phyloP scores from a whole-genome alignment of 805 yeast species.

The Metschnikowia koreensis region DNA sequence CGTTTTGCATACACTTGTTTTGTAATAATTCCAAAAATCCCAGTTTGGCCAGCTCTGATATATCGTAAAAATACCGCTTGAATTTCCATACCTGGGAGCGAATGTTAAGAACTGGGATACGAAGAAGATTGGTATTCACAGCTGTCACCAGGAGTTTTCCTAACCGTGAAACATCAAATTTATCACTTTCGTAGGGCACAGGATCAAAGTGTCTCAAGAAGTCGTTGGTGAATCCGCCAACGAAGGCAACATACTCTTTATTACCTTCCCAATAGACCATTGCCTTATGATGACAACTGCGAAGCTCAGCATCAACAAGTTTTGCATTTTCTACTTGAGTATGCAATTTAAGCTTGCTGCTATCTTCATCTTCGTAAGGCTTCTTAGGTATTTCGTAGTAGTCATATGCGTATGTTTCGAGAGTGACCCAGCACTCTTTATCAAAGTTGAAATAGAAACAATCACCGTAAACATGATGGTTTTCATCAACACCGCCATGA shows the following conservation, averaged over 20 bases:
- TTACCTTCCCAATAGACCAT: constrained; percentile 32
- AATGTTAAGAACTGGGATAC: constrained; percentile 37
- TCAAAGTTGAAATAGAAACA: constrained; percentile 33
- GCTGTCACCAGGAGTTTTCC: constrained; percentile 29
- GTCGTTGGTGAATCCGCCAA: constrained; percentile 42
- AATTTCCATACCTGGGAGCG: constrained; percentile 43
- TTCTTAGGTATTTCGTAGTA: constrained; percentile 28
- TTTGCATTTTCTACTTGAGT: constrained; percentile 27
- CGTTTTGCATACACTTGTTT: constrained; percentile 22
- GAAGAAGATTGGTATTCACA: constrained; percentile 27
- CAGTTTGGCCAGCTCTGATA: constrained; percentile 20
- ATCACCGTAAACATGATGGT: constrained; percentile 30
- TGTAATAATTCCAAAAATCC: constrained; percentile 24
- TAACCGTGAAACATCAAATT: constrained; percentile 35
- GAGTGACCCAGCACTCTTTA: constrained; percentile 34
- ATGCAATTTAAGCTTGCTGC: constrained; percentile 21
- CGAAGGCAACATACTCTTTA: constrained; percentile 33
- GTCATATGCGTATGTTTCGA: constrained; percentile 35
- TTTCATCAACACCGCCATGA: constrained; percentile 42
- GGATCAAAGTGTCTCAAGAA: constrained; percentile 33
- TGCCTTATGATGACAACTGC: constrained; percentile 43
- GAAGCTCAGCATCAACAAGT: constrained; percentile 38
- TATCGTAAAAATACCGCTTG: constrained; percentile 32
- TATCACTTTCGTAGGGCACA: constrained; percentile 29
- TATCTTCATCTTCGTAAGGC: constrained; percentile 33